Conservation (phyloP, 352 stramenopile genomes). For the Elongisporangium prolatum region DNA sequence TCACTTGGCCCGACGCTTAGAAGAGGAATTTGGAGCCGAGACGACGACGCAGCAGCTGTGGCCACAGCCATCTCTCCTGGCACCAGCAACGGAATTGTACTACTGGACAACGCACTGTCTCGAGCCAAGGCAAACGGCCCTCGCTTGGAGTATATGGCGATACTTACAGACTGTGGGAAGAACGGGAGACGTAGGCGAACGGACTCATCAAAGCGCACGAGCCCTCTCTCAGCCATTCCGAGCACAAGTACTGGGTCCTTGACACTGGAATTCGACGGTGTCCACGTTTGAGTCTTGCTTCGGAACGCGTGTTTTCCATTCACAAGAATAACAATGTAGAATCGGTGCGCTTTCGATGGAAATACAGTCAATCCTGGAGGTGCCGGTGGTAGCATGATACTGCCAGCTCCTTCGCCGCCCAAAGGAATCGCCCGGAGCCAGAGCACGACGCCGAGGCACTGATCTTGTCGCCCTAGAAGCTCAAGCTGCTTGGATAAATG, state of each 20-base stretch:
- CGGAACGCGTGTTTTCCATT: conserved; percentile 35
- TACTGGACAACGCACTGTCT: conserved; percentile 46
- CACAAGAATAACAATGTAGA: conserved; percentile 36
- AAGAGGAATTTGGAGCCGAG: conserved; percentile 14
- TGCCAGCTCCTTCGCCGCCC: not conserved
- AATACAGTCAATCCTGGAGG: not conserved
- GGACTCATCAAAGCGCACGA: conserved; percentile 40
- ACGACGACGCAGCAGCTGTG: not conserved
- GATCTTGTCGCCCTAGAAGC: conserved; percentile 26
- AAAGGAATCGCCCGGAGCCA: conserved; percentile 1
- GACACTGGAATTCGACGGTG: not conserved
- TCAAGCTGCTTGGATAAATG: conserved; percentile 26
- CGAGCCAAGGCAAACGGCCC: conserved; percentile 15
- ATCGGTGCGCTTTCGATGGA: conserved; percentile 6
- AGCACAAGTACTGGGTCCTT: not conserved
- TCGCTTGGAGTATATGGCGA: conserved; percentile 40
- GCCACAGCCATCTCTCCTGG: conserved; percentile 24
- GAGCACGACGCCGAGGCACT: conserved; percentile 24
- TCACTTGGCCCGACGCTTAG: conserved; percentile 41
- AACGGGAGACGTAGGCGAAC: conserved; percentile 40
- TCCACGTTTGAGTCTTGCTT: conserved; percentile 20
- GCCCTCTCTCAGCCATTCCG: conserved; percentile 11
- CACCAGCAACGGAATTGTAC: conserved; percentile 40
- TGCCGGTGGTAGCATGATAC: not conserved
- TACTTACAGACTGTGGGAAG: conserved; percentile 42